Percentiles rank a stretch among this genome's conserved stretches.
Evolutionary conservation across 805 yeast genomes (phyloP).

Genomic region (Yamadazyma tumulicola): DNA sequence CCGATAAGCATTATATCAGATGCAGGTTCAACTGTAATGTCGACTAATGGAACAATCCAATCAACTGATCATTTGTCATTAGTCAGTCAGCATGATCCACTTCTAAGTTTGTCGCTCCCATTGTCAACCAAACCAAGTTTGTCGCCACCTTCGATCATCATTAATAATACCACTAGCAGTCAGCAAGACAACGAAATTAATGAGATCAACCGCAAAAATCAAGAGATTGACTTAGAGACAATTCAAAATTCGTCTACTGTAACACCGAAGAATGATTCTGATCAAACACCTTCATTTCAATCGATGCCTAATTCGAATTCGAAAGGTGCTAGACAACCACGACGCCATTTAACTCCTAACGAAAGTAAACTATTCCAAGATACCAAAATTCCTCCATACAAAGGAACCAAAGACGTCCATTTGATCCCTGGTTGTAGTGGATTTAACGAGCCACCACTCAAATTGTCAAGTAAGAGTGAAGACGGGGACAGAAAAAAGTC

Average conservation of each 20-base stretch:
- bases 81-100: slow-evolving; percentile 15
- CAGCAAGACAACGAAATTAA: slow-evolving; percentile 1
- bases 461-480: background rate
- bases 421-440: background rate
- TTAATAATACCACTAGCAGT: too few relatives aligned
- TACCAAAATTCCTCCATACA: slow-evolving; percentile 25
- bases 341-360: slow-evolving; percentile 19
- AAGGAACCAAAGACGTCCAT: slow-evolving; percentile 3
- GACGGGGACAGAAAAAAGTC: background rate
- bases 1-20: slow-evolving; percentile 27
- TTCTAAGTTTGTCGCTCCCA: too few relatives aligned
- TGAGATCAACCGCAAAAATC: slow-evolving; percentile 1
- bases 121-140: background rate
- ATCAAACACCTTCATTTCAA: background rate
- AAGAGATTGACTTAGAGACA: slow-evolving; percentile 6
- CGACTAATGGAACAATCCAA: slow-evolving; percentile 25
- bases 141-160: slow-evolving; percentile 16
- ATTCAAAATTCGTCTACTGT: slow-evolving; percentile 5
- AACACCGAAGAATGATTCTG: slow-evolving; percentile 1
- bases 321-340: slow-evolving; percentile 6
- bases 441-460: too few relatives aligned
- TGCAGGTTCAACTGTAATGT: slow-evolving; percentile 25
- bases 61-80: slow-evolving; percentile 28
- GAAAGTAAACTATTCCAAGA: slow-evolving; percentile 21
- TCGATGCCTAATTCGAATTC: slow-evolving; percentile 1